A percentile compares a stretch with the other conserved stretches of the same genome.
phyloP scores from a whole-genome alignment of 371 early-diverging fungal genomes.

The Mucor mucedo region DNA sequence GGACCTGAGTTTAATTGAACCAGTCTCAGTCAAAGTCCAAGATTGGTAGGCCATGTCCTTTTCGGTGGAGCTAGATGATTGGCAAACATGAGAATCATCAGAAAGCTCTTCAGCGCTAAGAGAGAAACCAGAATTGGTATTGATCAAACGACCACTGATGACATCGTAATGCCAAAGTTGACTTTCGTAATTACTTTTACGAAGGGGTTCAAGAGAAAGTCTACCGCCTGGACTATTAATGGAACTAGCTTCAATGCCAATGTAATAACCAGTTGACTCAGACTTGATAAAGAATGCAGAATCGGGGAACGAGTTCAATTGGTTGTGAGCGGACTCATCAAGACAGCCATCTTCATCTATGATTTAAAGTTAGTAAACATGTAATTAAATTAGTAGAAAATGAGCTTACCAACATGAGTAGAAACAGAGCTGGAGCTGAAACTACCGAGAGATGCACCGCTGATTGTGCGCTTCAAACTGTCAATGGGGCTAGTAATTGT shows the following conservation, averaged over 20 bases:
- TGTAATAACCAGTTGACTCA: conserved; percentile 38
- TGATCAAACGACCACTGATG: conserved; percentile 48
- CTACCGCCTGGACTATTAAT: conserved; percentile 31
- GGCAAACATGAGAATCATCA: conserved; percentile 48
- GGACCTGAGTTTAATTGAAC: conserved; percentile 44
- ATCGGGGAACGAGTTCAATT: conserved; percentile 38
- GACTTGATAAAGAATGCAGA: conserved; percentile 50
- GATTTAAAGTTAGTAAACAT: background rate
- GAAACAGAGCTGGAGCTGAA: conserved; percentile 13
- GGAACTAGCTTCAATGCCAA: conserved; percentile 42
- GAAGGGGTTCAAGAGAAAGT: conserved; percentile 42
- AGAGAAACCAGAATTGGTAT: conserved; percentile 57
- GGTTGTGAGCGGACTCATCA: conserved; percentile 27
- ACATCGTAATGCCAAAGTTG: conserved; percentile 62
- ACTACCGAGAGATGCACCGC: conserved; percentile 33
- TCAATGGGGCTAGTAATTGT: conserved; percentile 9
- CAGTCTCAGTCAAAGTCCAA: conserved; percentile 34
- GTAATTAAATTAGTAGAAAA: background rate
- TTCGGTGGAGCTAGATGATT: conserved; percentile 33
- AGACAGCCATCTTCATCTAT: conserved; percentile 35
- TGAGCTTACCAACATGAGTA: conserved; percentile 9
- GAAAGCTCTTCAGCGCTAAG: conserved; percentile 54
- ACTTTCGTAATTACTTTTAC: conserved; percentile 38
- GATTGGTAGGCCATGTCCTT: conserved; percentile 29
- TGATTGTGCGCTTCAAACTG: conserved; percentile 34